A percentile compares a stretch with the other conserved stretches of the same genome.
Conservation (phyloP, 1,284 basidiomycete genomes). For the Ganoderma meredithae region DNA sequence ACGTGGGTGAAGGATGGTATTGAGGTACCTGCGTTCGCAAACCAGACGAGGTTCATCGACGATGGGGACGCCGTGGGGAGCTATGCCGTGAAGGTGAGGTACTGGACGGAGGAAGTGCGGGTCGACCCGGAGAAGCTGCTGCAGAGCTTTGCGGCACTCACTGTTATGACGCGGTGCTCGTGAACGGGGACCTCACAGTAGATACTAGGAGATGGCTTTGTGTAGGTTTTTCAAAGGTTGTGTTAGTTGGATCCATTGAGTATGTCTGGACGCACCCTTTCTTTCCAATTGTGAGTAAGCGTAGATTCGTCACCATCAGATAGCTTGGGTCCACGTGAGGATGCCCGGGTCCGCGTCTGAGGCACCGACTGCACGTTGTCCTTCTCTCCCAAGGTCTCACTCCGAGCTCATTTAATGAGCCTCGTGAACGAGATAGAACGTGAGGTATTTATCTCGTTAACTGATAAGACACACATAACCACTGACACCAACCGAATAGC, state of each 20-base stretch:
- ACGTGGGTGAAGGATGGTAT: constrained; percentile 58
- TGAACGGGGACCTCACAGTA: neutral
- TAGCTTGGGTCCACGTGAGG: neutral
- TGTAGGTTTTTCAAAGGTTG: no score
- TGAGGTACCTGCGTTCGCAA: constrained; percentile 52
- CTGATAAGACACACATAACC: neutral
- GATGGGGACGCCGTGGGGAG: constrained; percentile 43
- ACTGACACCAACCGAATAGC: neutral
- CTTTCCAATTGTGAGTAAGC: neutral
- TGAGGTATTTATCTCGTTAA: neutral
- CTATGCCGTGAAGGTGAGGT: constrained; percentile 57
- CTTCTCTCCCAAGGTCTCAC: neutral
- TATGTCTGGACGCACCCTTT: neutral
- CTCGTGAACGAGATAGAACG: neutral
- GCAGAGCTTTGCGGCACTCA: constrained; percentile 26
- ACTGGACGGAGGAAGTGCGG: constrained; percentile 64
- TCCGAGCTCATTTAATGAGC: neutral
- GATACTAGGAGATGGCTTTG: neutral
- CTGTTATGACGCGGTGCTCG: constrained; percentile 28
- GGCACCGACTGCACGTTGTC: neutral
- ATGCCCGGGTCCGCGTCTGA: neutral
- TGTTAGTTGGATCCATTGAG: no score
- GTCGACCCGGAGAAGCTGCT: constrained; percentile 49
- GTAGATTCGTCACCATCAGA: neutral
- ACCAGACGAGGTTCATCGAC: constrained; percentile 54